Conservation (phyloP, 441 rosid species). For the Hypseocharis bilobata region DNA sequence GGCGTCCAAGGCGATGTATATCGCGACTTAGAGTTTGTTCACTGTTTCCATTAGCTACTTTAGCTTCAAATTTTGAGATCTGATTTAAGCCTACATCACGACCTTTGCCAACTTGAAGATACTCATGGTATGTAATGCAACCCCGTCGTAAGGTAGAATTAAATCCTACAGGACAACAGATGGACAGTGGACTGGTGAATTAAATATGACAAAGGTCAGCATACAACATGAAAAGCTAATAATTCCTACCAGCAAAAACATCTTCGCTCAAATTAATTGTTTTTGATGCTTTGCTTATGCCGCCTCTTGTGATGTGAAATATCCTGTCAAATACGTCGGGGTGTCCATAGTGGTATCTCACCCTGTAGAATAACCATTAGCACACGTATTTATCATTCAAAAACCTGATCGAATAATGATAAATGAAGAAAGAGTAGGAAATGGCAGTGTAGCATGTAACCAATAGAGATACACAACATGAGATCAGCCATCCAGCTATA, state of each 20-base stretch:
- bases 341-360: constrained; percentile 93
- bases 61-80: constrained; percentile 94
- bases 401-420: background rate
- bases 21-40: constrained; percentile 95
- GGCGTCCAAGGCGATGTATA: constrained; percentile 73
- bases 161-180: constrained; percentile 44
- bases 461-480: background rate
- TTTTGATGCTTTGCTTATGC: constrained; percentile 93
- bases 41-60: constrained; percentile 90
- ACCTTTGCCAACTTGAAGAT: constrained; percentile 94
- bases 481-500: background rate
- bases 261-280: constrained; percentile 91
- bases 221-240: constrained; percentile 3
- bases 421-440: background rate
- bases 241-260: constrained; percentile 72
- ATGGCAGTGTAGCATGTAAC: background rate
- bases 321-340: constrained; percentile 89
- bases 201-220: constrained; percentile 14
- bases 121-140: constrained; percentile 73
- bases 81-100: constrained; percentile 95
- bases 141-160: constrained; percentile 76
- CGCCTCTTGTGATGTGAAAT: constrained; percentile 93
- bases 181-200: constrained; percentile 11
- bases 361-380: constrained; percentile 36
- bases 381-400: background rate